Evolutionary conservation across 2,329 filamentous ascomycete genomes (phyloP).

Genomic region (Beauveria sp.): DNA sequence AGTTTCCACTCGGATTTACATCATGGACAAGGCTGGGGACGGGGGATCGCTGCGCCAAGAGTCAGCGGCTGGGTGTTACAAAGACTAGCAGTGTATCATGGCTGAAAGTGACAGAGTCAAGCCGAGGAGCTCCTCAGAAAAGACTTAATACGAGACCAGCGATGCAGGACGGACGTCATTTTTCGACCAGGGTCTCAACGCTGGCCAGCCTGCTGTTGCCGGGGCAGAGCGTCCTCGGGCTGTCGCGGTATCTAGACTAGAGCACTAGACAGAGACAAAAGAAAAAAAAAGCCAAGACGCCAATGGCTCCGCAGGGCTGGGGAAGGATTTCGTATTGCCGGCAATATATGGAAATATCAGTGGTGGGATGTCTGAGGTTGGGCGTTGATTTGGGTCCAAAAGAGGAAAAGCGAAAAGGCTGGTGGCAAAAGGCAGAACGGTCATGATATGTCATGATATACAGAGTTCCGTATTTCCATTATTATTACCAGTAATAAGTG

Average conservation of each 20-base stretch:
- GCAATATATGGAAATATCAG: not conserved
- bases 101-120: not conserved
- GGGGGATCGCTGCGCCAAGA: not conserved
- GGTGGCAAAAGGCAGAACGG: not conserved
- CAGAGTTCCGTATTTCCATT: no score
- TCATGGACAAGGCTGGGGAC: not conserved
- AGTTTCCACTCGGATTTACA: not conserved
- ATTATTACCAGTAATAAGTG: no score
- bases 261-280: no score
- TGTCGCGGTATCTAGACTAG: not conserved
- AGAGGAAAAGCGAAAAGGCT: not conserved
- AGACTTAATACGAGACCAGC: slow-evolving; percentile 3
- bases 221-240: not conserved
- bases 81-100: not conserved
- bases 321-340: slow-evolving; percentile 6
- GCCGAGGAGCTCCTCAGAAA: no score
- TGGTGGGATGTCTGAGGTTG: not conserved
- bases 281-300: not conserved
- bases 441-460: no score
- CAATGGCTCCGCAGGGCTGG: slow-evolving; percentile 7
- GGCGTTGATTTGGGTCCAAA: not conserved
- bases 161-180: slow-evolving; percentile 9
- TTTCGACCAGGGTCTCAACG: not conserved
- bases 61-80: not conserved
- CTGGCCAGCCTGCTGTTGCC: not conserved